Evolutionary conservation across 257 asterid genomes (phyloP).

Genomic region (Paraleonurus japonicus): DNA sequence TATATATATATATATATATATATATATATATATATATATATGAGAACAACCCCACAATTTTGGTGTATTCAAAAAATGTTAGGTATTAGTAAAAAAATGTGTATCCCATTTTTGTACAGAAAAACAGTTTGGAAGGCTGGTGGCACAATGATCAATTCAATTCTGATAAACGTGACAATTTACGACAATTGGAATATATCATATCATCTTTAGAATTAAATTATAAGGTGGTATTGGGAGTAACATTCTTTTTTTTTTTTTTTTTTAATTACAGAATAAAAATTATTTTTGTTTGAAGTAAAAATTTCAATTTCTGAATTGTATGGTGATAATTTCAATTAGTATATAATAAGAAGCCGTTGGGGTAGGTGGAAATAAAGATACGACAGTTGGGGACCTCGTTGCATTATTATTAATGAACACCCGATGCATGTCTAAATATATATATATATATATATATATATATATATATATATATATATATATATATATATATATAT

Average conservation of each 20-base stretch:
- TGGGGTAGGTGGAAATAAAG: background rate
- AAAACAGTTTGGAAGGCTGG: background rate
- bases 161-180: constrained; percentile 3
- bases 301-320: background rate
- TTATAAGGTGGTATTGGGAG: background rate
- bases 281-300: no score
- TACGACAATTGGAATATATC: background rate
- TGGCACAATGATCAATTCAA: background rate
- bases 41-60: no score
- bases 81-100: background rate
- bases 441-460: background rate
- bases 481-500: no score
- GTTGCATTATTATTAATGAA: background rate
- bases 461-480: no score
- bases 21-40: no score
- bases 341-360: background rate
- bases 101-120: background rate
- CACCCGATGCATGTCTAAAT: background rate
- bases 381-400: background rate
- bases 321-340: background rate
- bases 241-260: background rate
- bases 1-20: no score
- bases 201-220: background rate
- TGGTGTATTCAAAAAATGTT: background rate
- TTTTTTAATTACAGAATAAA: no score